phyloP scores from a whole-genome alignment of 1,284 basidiomycete species.

The Cryptococcus wingfieldii region DNA sequence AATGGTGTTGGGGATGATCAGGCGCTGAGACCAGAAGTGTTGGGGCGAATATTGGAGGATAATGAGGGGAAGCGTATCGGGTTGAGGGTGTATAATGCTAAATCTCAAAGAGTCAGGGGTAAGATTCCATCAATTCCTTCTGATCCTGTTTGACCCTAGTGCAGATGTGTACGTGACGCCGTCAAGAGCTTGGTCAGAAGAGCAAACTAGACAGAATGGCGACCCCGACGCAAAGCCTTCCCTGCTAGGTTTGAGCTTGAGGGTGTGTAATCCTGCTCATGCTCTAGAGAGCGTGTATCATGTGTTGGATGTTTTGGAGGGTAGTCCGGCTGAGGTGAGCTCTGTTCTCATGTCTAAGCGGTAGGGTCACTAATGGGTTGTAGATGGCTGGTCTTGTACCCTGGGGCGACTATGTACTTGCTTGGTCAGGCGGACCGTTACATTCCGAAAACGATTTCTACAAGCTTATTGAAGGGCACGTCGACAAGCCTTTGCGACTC shows the following conservation, averaged over 20 bases:
- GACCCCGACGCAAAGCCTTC: conserved; percentile 57
- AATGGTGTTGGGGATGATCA: background rate
- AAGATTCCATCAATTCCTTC: conserved; percentile 26
- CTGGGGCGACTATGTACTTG: conserved; percentile 83
- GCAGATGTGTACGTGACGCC: conserved; percentile 79
- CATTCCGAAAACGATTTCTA: conserved; percentile 95
- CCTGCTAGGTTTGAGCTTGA: conserved; percentile 83
- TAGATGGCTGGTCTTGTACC: conserved; percentile 63
- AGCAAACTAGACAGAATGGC: conserved; percentile 50
- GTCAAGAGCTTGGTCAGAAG: conserved; percentile 67
- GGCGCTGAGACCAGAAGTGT: conserved; percentile 54
- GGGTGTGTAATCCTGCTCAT: conserved; percentile 80
- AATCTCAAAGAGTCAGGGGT: conserved; percentile 79
- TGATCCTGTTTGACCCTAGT: background rate
- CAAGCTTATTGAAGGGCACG: conserved; percentile 88
- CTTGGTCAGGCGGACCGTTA: conserved; percentile 91
- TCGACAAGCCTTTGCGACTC: conserved; percentile 84
- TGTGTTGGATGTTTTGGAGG: conserved; percentile 92
- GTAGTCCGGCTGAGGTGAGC: conserved; percentile 78
- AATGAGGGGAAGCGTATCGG: conserved; percentile 77
- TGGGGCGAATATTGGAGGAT: conserved; percentile 76
- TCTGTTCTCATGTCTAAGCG: background rate
- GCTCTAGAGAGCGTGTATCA: conserved; percentile 96
- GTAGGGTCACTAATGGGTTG: background rate
- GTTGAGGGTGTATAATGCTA: conserved; percentile 86